Evolutionary conservation across 768 basidiomycete genomes (phyloP), one percentile per base, ranked within the genome.

Genomic region (Pulveroboletus sp.): DNA sequence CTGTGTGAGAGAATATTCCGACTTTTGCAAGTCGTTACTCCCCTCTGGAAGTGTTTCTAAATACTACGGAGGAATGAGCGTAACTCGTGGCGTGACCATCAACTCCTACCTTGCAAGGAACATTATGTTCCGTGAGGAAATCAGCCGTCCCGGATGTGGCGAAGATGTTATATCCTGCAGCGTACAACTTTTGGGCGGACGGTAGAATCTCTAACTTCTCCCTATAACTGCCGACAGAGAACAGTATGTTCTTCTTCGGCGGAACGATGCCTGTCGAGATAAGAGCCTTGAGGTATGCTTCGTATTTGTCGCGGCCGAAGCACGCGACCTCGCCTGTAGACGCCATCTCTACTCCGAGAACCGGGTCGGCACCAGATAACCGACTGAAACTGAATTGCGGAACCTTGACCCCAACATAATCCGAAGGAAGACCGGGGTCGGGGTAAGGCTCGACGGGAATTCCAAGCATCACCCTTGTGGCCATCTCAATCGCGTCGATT

Each of bases 311-410:
- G 56, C 78, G 84, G 7, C 96, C 96, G 68, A 99, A 99, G 72
- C 95, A 98, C 16, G 96, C 96, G 22, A 99, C 96, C 67, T 99
- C 96, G 50, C 96, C 96, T 1, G 95, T 99, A 16, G 96, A 98
- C 14, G 96, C 96, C 96, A 99, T 99, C 75, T 99, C 96, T 36
- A 98, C 95, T 62, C 96, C 95, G 12, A 97, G 80, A 7, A 98
- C 87, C 17, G 96, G 96, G 67, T 99, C 96, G 17, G 96, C 96
- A 22, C 96, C 96, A 17, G 92, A 94, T 30, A 99, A 73, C 36
- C 96, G 85, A 60, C 89, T 93, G 73, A 98, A 99, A 60, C 90
- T 93, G 82, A 98, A 99, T 68, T 99, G 96, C n/a, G 96, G 93
- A 3, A 96, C 95, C 75, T 99, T 99, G 71, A 99, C 87, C 48